Evolutionary conservation across 73 alveolate species (phyloP).

Genomic region (Durusdinium trenchii): DNA sequence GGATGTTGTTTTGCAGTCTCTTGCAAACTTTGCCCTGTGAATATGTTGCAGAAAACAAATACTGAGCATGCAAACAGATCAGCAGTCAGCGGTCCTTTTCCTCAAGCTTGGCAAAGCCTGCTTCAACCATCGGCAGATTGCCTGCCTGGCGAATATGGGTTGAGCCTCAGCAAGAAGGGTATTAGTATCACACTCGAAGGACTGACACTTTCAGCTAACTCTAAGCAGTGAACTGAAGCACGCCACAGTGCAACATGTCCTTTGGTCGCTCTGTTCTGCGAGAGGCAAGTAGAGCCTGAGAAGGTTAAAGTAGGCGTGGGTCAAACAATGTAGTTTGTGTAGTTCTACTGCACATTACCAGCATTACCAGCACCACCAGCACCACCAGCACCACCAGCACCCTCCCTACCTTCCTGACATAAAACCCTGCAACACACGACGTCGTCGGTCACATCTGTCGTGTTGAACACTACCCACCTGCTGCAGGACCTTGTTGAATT

Average conservation of each 20-base stretch:
- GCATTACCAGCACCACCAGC: too few species aligned
- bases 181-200: not conserved
- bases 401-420: not conserved
- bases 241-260: constrained; percentile 69
- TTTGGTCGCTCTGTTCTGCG: constrained; percentile 20
- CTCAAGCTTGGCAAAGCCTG: not conserved
- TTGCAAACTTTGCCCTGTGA: too few species aligned
- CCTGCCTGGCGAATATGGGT: constrained; percentile 60
- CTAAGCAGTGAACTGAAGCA: constrained; percentile 1
- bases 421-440: not conserved
- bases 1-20: too few species aligned
- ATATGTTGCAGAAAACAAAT: too few species aligned
- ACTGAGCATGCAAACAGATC: too few species aligned
- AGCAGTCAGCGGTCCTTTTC: not conserved
- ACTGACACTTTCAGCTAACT: too few species aligned
- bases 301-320: too few species aligned
- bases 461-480: too few species aligned
- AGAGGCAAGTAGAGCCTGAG: constrained; percentile 42
- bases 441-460: not conserved
- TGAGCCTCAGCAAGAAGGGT: not conserved
- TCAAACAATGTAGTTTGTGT: not conserved
- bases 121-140: constrained; percentile 57
- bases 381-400: too few species aligned
- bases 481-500: constrained; percentile 48
- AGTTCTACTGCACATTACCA: too few species aligned